Base-by-base conservation (phyloP, 306 rosid species). In the Prosopis cineraria region DNA sequence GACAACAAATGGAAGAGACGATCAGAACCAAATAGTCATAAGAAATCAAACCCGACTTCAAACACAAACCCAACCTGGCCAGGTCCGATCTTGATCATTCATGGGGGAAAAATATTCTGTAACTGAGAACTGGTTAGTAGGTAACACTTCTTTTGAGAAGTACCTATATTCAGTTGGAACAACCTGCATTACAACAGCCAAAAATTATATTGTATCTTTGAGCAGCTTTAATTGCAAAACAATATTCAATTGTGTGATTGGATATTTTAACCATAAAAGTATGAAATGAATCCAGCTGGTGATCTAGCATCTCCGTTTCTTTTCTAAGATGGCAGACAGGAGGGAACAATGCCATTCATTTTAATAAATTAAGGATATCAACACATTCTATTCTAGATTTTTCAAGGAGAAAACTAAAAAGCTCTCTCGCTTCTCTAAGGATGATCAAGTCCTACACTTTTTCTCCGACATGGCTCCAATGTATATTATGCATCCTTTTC, bases 81-180 rank as follows among this genome's bases (percentile, higher is more conserved):
- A 96, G 66, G 83, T 73, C 80, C 93, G 88, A 81, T 93, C 99
- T 47, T 44, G 83, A 58, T 96, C 88, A 20, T 79, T 84, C 89
- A 91, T 81, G n/a, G 93, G 93, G 8, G 99, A 96, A 80, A 82
- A 96, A 81, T 96, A 96, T 86, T 96, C 99, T 7, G 99, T 87
- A 76, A 96, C 99, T 10, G 99, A 96, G 84, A 93, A 96, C 79
- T 96, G 99, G 82, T 96, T 96, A 41, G 99, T 96, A 31, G 99
- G 91, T 77, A 96, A 81, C 78, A 96, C 94, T 84, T 93, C 94
- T 83, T 90, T 96, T 31, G 93, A 93, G 78, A 91, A 84, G 73
- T 93, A 96, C 80, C 86, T 87, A 70, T 96, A 93, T 78, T 96
- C 98, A 27, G 99, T 96, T 10, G 98, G 99, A 78, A 96, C 98